phyloP scores from a whole-genome alignment of 805 yeast species.

The Saccharomyces jurei region DNA sequence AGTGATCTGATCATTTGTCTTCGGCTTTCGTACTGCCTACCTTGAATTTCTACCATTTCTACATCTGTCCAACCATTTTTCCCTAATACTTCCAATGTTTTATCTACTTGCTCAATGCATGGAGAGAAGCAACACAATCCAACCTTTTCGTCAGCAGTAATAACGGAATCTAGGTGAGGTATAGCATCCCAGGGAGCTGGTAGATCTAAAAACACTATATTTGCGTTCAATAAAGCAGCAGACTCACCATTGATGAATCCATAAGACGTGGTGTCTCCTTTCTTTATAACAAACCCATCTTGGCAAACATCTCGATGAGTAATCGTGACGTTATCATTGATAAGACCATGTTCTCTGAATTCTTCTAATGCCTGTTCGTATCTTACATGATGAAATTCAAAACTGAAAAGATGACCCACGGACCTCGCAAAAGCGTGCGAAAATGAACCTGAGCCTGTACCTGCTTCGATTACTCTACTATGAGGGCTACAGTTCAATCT shows the following conservation, averaged over 20 bases:
- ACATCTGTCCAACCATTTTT: slow-evolving; percentile 74
- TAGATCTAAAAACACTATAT: slow-evolving; percentile 76
- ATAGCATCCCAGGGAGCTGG: slow-evolving; percentile 98
- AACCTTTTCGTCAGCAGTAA: slow-evolving; percentile 44
- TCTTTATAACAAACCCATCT: slow-evolving; percentile 61
- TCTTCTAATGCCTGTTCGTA: slow-evolving; percentile 72
- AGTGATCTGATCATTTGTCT: slow-evolving; percentile 77
- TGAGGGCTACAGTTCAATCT: slow-evolving; percentile 68
- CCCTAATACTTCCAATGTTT: slow-evolving; percentile 69
- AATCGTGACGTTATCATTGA: slow-evolving; percentile 44
- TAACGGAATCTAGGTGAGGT: slow-evolving; percentile 56
- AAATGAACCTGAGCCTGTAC: slow-evolving; percentile 95
- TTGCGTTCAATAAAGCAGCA: slow-evolving; percentile 41
- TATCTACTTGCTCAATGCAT: slow-evolving; percentile 92
- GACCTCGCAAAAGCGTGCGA: slow-evolving; percentile 88
- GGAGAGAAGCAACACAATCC: slow-evolving; percentile 94
- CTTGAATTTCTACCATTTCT: slow-evolving; percentile 87
- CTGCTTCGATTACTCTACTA: slow-evolving; percentile 84
- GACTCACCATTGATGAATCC: slow-evolving; percentile 24
- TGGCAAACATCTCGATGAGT: slow-evolving; percentile 92
- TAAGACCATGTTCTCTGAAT: slow-evolving; percentile 62
- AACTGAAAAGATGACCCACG: slow-evolving; percentile 71
- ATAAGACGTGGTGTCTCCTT: slow-evolving; percentile 20
- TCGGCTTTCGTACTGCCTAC: slow-evolving; percentile 81
- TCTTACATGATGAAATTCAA: slow-evolving; percentile 85